Base-by-base conservation (phyloP, 2,329 filamentous ascomycete species). In the Aspergillus spinulosporus region DNA sequence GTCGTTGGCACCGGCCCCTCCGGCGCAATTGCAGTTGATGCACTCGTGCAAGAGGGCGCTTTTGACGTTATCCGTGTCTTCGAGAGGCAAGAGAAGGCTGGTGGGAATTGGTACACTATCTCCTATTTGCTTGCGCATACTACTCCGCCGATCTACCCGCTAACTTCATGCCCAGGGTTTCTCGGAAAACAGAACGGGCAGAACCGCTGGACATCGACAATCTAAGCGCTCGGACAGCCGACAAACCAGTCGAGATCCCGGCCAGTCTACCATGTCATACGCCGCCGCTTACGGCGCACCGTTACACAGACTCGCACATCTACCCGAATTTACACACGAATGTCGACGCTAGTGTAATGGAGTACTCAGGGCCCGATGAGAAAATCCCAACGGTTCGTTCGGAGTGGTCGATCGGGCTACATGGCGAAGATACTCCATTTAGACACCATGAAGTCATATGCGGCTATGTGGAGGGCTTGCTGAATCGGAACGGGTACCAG, bases 261-360 rank as follows among this genome's bases (percentile, higher is more conserved):
- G 54, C 70, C 1, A 58, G 62, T 0, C 68, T 86, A 0, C 84
- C 84, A 3, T 72, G 78, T 0, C 70, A 74, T 52, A 74, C 76
- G 0, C 74, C 78, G 0, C 75, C 73, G 40, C 68, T 72, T 9
- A 57, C 66, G 1, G 76, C 77, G 55, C 76, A 79, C 14, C 80
- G 83, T 2, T 85, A 81, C 63, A 70, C 76, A 9, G 83, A 86
- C 57, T 83, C 84, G 0, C 82, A 82, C 0, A 76, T 87, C 14
- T 88, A 88, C 61, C 82, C 83, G 0, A 80, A 82, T 15, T 72
- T 88, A n/a, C 83, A 88, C 65, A 88, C 84, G 2, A 88, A 88
- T 60, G 81, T 88, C 43, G 80, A 83, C 59, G 74, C 76, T 4
- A 64, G 78, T 1, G 75, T 83, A 0, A 88, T 88, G 86, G 76